Evolutionary conservation across 2,329 filamentous ascomycete species (phyloP).

Genomic region (Dothiorella sarmentorum): DNA sequence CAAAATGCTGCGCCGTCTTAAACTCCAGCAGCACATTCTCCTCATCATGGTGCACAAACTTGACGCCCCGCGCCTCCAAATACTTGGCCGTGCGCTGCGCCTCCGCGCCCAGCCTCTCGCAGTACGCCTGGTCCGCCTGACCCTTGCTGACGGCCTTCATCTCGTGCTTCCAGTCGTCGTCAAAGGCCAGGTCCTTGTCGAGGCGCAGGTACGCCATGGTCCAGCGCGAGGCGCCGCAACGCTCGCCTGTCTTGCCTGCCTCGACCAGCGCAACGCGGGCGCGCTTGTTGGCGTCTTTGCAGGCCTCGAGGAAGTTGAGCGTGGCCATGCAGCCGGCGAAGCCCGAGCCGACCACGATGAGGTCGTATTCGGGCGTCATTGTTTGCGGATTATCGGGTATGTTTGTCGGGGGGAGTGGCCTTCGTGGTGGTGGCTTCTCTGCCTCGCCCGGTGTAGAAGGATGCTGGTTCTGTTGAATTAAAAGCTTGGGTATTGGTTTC

Average conservation of each 20-base stretch:
- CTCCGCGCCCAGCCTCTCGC: constrained; percentile 37
- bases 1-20: constrained; percentile 41
- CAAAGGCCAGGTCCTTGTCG: constrained; percentile 37
- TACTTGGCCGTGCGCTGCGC: constrained; percentile 38
- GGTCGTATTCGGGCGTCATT: constrained; percentile 30
- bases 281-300: constrained; percentile 32
- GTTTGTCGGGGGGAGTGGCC: background rate
- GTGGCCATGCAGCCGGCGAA: constrained; percentile 42
- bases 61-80: constrained; percentile 36
- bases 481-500: too few species aligned
- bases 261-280: constrained; percentile 41
- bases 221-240: constrained; percentile 41
- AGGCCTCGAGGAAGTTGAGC: constrained; percentile 41
- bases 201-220: constrained; percentile 43
- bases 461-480: too few species aligned
- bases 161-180: constrained; percentile 35
- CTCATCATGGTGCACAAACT: constrained; percentile 39
- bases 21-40: constrained; percentile 42
- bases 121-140: constrained; percentile 40
- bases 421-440: too few species aligned
- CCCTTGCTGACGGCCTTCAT: constrained; percentile 38
- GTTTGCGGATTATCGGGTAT: background rate
- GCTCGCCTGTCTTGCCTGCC: constrained; percentile 39
- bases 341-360: constrained; percentile 41
- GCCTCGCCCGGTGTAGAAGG: too few species aligned